phyloP scores from a whole-genome alignment of 805 yeast species.

The Sugiyamaella chiloensis region DNA sequence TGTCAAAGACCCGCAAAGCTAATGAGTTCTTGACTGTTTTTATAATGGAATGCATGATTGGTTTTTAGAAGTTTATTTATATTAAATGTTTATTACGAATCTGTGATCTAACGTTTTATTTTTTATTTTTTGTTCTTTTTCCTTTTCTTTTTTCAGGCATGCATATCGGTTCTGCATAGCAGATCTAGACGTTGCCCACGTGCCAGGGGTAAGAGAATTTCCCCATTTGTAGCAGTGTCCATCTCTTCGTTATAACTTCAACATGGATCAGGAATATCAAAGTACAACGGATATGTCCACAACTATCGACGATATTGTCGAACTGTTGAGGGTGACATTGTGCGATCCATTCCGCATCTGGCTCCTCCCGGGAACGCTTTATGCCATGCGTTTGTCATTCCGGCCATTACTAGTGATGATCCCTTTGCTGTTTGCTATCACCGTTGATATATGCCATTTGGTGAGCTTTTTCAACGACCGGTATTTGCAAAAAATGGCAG shows the following conservation, averaged over 20 bases:
- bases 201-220: neutral
- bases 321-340: neutral
- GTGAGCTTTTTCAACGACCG: conserved; percentile 6
- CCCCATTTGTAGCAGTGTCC: too few relatives aligned
- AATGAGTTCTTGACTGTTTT: neutral
- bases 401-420: neutral
- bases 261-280: too few relatives aligned
- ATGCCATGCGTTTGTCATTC: neutral
- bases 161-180: too few relatives aligned
- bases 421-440: conserved; percentile 3
- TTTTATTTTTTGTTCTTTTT: too few relatives aligned
- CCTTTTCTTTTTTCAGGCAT: too few relatives aligned
- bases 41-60: neutral
- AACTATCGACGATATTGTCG: neutral
- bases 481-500: conserved; percentile 7
- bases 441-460: conserved; percentile 10
- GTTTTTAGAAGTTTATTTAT: neutral
- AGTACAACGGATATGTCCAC: too few relatives aligned
- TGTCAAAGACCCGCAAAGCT: too few relatives aligned
- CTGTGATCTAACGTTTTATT: too few relatives aligned
- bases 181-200: too few relatives aligned
- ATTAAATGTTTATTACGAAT: neutral
- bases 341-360: neutral
- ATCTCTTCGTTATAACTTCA: too few relatives aligned
- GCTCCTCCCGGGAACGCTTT: neutral